Evolutionary conservation across 345 rosid species (phyloP), one percentile per base, ranked within the genome.

Genomic region (Aethionema arabicum): DNA sequence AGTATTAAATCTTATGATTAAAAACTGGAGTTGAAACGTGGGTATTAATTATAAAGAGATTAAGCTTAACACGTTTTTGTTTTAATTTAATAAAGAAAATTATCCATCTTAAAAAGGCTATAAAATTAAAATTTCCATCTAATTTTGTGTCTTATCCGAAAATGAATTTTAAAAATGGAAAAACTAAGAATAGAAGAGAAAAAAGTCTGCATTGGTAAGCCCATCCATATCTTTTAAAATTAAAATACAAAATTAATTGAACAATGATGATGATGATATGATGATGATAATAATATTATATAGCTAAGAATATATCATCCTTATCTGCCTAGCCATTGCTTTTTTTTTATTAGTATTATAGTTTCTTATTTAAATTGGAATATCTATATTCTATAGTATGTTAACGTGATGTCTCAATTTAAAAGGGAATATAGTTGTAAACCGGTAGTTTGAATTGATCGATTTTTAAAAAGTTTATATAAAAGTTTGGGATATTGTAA

Each of bases 21-120:
- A 21, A 21, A 21, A 21, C 27, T 21, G 2, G 27, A 21, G 27
- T 50, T 48, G 31, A 42, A 43, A 51, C 43, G 52, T 57, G 58
- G 58, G 40, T 37, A 50, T n/a, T n/a, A n/a, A n/a, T n/a, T n/a
- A n/a, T 42, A 12, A 33, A 53, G 37, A 67, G 52, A 59, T 52
- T 52, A 44, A 10, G 61, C 48, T 60, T 59, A 44, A 45, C 10
- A 60, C 37, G 61, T 66, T 68, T 68, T 68, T 68, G 66, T 52
- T 36, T 36, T 36, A 44, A n/a, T n/a, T 30, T 30, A 59, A 2
- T 43, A 59, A 59, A 60, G 27, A 52, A 52, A 59, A 12, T 59
- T 43, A 68, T 52, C 66, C 38, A 52, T 11, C 6, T 33, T 16
- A 27, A 52, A 42, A 21, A 21, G 27, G 27, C 2, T 21, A n/a